Conservation (phyloP, 2,329 filamentous ascomycete genomes). For the Amylocarpus encephaloides region DNA sequence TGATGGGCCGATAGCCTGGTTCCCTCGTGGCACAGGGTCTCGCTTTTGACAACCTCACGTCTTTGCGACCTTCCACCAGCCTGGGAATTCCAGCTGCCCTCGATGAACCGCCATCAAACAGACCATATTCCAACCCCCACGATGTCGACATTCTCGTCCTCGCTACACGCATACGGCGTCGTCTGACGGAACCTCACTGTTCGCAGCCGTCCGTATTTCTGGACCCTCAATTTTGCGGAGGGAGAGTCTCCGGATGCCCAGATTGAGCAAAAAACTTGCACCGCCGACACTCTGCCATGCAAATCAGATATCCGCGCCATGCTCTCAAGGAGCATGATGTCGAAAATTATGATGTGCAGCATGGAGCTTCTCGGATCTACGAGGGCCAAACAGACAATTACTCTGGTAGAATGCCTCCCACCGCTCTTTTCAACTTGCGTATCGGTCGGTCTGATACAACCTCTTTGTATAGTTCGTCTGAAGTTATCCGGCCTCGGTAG, state of each 20-base stretch:
- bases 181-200: not conserved
- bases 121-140: not conserved
- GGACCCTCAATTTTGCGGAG: slow-evolving; percentile 1
- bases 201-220: not conserved
- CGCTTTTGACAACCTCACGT: no score
- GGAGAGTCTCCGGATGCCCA: not conserved
- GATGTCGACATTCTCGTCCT: not conserved
- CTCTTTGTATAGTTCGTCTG: not conserved
- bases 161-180: not conserved
- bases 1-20: not conserved
- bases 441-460: not conserved
- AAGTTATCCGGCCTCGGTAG: no score
- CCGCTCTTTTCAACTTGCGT: not conserved
- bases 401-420: not conserved
- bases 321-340: not conserved
- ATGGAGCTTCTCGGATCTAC: not conserved
- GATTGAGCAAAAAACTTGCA: not conserved
- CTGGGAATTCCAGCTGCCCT: not conserved
- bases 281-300: not conserved
- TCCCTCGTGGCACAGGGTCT: not conserved
- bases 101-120: not conserved
- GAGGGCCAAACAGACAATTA: slow-evolving; percentile 2
- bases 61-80: not conserved
- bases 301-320: not conserved
- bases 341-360: not conserved